phyloP scores from a whole-genome alignment of 2,329 filamentous ascomycete species.

The Endocalyx cinctus region DNA sequence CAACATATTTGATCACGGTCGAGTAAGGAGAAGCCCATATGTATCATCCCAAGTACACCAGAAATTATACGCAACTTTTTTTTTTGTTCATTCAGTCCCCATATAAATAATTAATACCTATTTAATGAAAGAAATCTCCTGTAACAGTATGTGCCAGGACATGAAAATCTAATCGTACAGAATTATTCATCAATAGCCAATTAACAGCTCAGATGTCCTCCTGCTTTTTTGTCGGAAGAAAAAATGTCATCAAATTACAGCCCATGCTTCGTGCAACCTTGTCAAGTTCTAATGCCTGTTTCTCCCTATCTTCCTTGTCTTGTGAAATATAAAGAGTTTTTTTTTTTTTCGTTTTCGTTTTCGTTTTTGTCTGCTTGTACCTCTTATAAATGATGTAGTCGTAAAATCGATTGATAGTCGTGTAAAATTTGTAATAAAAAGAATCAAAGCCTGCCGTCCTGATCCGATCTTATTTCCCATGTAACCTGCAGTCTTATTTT shows the following conservation, averaged over 20 bases:
- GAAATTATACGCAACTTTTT: too few species aligned
- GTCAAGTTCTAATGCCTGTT: constrained; percentile 18
- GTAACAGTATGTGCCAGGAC: too few species aligned
- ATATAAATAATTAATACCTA: too few species aligned
- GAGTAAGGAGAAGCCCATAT: too few species aligned
- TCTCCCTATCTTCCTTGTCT: background rate
- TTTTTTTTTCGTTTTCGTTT: constrained; percentile 27
- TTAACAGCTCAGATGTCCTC: constrained; percentile 10
- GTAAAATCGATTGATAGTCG: constrained; percentile 26
- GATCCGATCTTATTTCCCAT: constrained; percentile 18
- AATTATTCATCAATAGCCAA: constrained; percentile 14
- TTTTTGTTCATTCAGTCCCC: too few species aligned
- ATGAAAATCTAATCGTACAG: constrained; percentile 21
- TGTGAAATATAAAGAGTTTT: constrained; percentile 20
- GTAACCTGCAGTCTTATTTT: too few species aligned
- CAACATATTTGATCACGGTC: too few species aligned
- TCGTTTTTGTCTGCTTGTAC: constrained; percentile 29
- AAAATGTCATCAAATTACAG: constrained; percentile 25
- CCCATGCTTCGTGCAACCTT: constrained; percentile 23
- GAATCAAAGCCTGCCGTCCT: constrained; percentile 10
- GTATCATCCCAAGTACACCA: too few species aligned
- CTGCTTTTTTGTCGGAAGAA: constrained; percentile 18
- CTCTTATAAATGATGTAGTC: constrained; percentile 27
- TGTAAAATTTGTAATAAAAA: constrained; percentile 12
- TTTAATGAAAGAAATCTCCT: too few species aligned